phyloP scores from a whole-genome alignment of 2,329 filamentous ascomycete genomes.

The Beauveria bassiana region DNA sequence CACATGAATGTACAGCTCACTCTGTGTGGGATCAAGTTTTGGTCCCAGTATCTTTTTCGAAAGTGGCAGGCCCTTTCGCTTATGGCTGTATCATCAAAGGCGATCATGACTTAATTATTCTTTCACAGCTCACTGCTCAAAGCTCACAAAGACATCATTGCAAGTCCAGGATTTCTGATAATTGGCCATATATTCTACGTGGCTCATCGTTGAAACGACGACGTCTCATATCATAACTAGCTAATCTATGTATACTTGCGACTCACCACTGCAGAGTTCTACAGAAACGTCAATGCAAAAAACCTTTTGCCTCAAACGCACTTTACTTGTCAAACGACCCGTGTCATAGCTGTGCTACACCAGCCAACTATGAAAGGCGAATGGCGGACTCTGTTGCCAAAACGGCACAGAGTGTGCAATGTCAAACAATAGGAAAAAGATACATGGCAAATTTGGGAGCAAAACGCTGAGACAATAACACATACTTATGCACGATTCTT shows the following conservation, averaged over 20 bases:
- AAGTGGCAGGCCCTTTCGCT: too few species aligned
- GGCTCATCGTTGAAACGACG: not conserved
- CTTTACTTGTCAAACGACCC: not conserved
- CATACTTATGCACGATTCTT: not conserved
- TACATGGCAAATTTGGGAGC: not conserved
- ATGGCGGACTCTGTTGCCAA: not conserved
- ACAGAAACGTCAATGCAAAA: not conserved
- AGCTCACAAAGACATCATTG: not conserved
- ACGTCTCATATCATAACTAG: not conserved
- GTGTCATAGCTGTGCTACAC: not conserved
- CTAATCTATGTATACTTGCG: not conserved
- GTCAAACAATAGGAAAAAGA: constrained; percentile 6
- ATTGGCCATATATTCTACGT: constrained; percentile 7
- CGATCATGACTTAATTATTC: not conserved
- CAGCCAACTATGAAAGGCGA: not conserved
- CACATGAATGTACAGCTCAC: too few species aligned
- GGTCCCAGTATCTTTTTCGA: too few species aligned
- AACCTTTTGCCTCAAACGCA: not conserved
- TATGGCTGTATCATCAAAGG: too few species aligned
- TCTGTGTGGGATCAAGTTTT: too few species aligned
- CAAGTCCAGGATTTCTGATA: not conserved
- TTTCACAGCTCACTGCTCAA: not conserved
- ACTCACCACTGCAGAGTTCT: not conserved
- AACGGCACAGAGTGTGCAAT: not conserved
- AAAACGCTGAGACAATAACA: not conserved